Base-by-base conservation (phyloP, 495 filamentous ascomycete genomes). In the Aspergillus mulundensis region DNA sequence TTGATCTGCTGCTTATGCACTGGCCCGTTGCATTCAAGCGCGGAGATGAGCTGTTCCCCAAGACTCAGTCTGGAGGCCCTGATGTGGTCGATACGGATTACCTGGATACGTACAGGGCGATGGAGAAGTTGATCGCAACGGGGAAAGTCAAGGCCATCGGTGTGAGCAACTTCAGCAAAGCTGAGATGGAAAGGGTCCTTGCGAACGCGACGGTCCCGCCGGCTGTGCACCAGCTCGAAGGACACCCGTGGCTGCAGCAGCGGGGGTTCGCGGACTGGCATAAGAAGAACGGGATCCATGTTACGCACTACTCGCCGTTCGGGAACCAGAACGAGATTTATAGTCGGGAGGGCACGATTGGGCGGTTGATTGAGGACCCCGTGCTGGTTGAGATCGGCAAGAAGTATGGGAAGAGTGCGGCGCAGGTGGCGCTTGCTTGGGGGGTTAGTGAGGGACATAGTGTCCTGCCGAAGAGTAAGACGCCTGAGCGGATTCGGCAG, bases 1-100 rank as follows among this genome's bases (percentile, higher is more conserved):
- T 90, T 41, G 87, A 90, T 64, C 73, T 89, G 7, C 89, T 78
- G 57, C 67, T 88, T 54, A 88, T 90, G 58, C 88, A 90, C 68
- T 90, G 78, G 78, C 84, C 82, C 2, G 74, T 79, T 8, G 76
- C 81, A 0, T 83, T 79, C 60, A 69, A 71, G 50, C 61, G 66
- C 39, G 72, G 73, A 1, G 59, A 66, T 12, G 66, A 75, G 42
- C 41, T 60, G 32, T 75, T 77, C 50, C 78, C 79, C 14, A 74
- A 73, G 40, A 65, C 73, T 21, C 0, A 11, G 14, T 56, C 80
- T 52, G 83, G 77, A 5, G 75, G 77, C 45, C 58, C 73, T 1
- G 67, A 73, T 23, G 61, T 72, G 1, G 78, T 65, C 21, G 61
- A 78, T 21, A 68, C 75, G 38, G 77, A 81, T 53, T 73, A 71